A percentile compares a stretch with the other conserved stretches of the same genome.
phyloP scores from a whole-genome alignment of 345 rosid genomes.

The Sisymbrium irio region DNA sequence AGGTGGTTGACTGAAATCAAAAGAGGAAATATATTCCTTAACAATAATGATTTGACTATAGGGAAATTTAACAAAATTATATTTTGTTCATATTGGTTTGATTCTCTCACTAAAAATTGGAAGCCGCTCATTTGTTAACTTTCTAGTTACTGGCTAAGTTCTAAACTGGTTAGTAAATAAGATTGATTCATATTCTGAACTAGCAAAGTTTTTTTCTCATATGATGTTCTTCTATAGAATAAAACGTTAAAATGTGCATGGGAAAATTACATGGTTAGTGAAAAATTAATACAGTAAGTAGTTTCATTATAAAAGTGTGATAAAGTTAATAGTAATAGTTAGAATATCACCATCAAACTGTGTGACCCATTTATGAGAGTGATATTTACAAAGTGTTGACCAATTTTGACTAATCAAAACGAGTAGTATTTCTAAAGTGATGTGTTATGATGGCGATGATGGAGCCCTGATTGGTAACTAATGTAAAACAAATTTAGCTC shows the following conservation, averaged over 20 bases:
- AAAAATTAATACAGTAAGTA: background rate
- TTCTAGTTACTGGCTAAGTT: background rate
- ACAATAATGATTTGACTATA: too few relatives aligned
- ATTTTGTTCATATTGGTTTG: too few relatives aligned
- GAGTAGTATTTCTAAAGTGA: background rate
- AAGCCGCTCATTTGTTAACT: background rate
- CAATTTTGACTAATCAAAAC: slow-evolving; percentile 6
- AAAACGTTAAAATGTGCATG: background rate
- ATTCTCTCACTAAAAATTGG: too few relatives aligned
- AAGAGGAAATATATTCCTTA: too few relatives aligned
- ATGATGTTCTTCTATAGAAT: background rate
- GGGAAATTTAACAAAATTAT: too few relatives aligned
- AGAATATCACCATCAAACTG: background rate
- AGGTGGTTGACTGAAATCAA: background rate
- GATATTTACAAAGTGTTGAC: background rate
- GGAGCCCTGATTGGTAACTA: slow-evolving; percentile 23
- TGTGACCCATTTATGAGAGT: background rate
- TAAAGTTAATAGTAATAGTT: background rate
- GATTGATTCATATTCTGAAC: too few relatives aligned
- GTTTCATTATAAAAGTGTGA: background rate
- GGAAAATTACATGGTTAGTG: background rate
- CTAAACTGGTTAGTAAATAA: background rate
- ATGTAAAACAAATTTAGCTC: slow-evolving; percentile 24
- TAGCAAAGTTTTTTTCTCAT: background rate
- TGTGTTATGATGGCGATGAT: slow-evolving; percentile 21